Evolutionary conservation across 2,329 filamentous ascomycete genomes (phyloP).

Genomic region (Mycosphaerelloides madeirae): DNA sequence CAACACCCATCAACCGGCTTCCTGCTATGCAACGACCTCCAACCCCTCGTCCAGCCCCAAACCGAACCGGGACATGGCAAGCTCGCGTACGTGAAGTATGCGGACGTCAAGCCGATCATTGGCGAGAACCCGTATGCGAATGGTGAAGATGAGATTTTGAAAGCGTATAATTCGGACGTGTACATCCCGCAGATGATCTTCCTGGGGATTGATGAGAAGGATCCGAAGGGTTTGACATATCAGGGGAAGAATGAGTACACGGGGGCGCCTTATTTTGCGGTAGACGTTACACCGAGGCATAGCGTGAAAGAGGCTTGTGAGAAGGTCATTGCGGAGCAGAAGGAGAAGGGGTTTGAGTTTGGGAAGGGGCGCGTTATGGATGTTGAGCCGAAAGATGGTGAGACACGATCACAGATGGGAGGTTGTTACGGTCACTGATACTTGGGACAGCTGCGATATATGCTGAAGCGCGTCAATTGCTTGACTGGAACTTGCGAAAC

Average conservation of each 20-base stretch:
- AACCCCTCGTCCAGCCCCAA: conserved; percentile 57
- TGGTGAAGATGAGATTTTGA: conserved; percentile 67
- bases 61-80: conserved; percentile 35
- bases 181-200: conserved; percentile 72
- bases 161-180: conserved; percentile 66
- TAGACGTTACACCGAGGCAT: conserved; percentile 73
- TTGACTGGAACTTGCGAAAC: conserved; percentile 93
- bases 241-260: conserved; percentile 63
- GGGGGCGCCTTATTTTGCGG: conserved; percentile 79
- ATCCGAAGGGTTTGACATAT: conserved; percentile 53
- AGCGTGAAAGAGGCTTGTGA: conserved; percentile 59
- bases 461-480: conserved; percentile 77
- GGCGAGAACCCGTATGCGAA: conserved; percentile 66
- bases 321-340: conserved; percentile 54
- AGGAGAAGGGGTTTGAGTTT: conserved; percentile 61
- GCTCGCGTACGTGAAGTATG: conserved; percentile 64
- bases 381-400: conserved; percentile 59
- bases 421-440: not conserved
- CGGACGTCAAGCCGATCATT: conserved; percentile 66
- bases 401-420: conserved; percentile 11
- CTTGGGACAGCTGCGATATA: conserved; percentile 73
- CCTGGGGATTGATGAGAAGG: conserved; percentile 70
- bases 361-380: conserved; percentile 59
- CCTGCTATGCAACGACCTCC: conserved; percentile 72
- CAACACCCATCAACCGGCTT: conserved; percentile 64